A percentile compares a stretch with the other conserved stretches of the same genome.
Evolutionary conservation across 257 asterid species (phyloP).

Genomic region (Solanum tarapatanum): DNA sequence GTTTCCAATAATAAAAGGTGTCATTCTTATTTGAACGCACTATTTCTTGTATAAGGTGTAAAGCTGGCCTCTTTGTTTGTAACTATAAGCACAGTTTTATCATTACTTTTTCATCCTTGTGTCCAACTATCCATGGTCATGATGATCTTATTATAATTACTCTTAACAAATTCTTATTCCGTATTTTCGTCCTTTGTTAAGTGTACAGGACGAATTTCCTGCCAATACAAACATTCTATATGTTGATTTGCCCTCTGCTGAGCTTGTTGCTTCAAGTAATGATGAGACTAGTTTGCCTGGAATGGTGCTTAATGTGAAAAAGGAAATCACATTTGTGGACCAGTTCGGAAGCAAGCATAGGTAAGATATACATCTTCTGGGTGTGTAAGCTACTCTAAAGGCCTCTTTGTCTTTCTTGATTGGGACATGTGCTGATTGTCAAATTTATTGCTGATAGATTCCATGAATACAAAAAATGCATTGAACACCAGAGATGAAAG

Average conservation of each 20-base stretch:
- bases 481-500: neutral
- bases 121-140: neutral
- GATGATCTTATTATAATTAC: neutral
- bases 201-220: constrained; percentile 86
- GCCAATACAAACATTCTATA: constrained; percentile 94
- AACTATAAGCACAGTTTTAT: neutral
- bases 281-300: constrained; percentile 71
- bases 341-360: constrained; percentile 76
- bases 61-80: neutral
- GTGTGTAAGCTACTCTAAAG: neutral
- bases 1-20: neutral
- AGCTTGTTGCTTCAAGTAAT: constrained; percentile 67
- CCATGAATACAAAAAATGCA: neutral
- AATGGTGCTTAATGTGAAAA: constrained; percentile 83
- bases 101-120: neutral
- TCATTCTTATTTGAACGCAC: neutral
- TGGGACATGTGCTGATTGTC: neutral
- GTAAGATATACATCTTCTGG: constrained; percentile 24
- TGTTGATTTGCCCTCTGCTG: constrained; percentile 87
- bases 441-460: neutral
- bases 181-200: constrained; percentile 29
- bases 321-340: constrained; percentile 65
- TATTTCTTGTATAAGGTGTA: neutral
- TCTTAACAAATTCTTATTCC: constrained; percentile 15
- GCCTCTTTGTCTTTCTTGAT: neutral